Conservation (phyloP, 2,329 filamentous ascomycete genomes). For the Epichloe scottii region DNA sequence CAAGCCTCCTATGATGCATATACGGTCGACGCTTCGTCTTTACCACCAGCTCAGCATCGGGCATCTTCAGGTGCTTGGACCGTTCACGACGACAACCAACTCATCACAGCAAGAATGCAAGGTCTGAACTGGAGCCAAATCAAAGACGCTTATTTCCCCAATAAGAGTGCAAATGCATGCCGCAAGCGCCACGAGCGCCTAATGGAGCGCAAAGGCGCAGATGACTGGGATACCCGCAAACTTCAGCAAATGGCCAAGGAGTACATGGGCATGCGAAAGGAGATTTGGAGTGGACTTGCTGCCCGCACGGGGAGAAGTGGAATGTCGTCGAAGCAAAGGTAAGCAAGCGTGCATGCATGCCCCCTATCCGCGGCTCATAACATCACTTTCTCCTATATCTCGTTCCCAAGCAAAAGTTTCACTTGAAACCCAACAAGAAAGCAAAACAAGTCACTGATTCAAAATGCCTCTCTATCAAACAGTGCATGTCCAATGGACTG, state of each 20-base stretch:
- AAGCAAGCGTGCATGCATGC: neutral
- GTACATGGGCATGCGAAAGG: conserved; percentile 67
- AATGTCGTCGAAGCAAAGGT: conserved; percentile 54
- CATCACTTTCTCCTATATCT: neutral
- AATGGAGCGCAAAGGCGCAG: conserved; percentile 60
- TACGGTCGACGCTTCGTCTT: conserved; percentile 18
- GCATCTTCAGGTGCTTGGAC: conserved; percentile 60
- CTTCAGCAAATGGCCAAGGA: conserved; percentile 62
- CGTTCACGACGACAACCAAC: conserved; percentile 57
- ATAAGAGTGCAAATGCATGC: conserved; percentile 72
- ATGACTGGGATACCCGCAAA: conserved; percentile 69
- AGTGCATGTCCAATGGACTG: conserved; percentile 76
- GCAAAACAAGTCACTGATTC: neutral
- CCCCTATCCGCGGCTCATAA: neutral
- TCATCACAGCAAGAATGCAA: conserved; percentile 58
- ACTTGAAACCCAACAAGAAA: neutral
- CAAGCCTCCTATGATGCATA: conserved; percentile 28
- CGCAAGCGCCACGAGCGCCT: conserved; percentile 80
- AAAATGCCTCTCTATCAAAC: neutral
- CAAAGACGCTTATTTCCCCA: conserved; percentile 60
- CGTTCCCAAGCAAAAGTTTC: neutral
- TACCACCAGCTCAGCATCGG: conserved; percentile 37
- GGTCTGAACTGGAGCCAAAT: conserved; percentile 79
- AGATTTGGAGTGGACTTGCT: conserved; percentile 70
- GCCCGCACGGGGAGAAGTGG: conserved; percentile 75